phyloP scores from a whole-genome alignment of 2,329 filamentous ascomycete genomes.

The Colletotrichum chrysophilum region DNA sequence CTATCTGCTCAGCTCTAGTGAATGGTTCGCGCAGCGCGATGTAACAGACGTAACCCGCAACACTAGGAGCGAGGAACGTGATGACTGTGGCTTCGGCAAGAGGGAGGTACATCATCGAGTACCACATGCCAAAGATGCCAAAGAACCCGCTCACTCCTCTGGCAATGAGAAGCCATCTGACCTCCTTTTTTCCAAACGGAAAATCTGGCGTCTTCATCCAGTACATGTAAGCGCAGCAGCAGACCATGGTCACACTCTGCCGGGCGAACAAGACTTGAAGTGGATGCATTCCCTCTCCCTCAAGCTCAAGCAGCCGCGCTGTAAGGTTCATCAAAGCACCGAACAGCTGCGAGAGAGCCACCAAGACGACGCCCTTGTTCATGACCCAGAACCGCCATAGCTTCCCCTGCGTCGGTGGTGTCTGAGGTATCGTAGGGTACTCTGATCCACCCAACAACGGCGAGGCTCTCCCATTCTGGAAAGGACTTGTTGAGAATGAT shows the following conservation, averaged over 20 bases:
- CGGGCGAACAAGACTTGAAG: conserved; percentile 84
- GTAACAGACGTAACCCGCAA: conserved; percentile 82
- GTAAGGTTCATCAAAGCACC: conserved; percentile 86
- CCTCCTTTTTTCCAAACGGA: conserved; percentile 70
- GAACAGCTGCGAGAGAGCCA: conserved; percentile 80
- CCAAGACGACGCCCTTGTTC: conserved; percentile 76
- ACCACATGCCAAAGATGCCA: conserved; percentile 80
- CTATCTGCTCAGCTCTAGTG: conserved; percentile 77
- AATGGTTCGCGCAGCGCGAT: conserved; percentile 78
- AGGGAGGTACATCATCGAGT: conserved; percentile 74
- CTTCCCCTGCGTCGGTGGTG: conserved; percentile 11
- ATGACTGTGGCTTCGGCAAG: conserved; percentile 89
- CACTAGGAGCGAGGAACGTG: conserved; percentile 81
- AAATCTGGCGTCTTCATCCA: conserved; percentile 69
- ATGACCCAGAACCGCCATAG: conserved; percentile 55
- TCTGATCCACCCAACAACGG: conserved; percentile 23
- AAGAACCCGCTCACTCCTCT: conserved; percentile 76
- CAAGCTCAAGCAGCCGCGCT: conserved; percentile 75
- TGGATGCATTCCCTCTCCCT: conserved; percentile 77
- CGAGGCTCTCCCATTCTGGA: conserved; percentile 30
- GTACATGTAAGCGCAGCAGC: conserved; percentile 77
- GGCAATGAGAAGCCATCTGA: conserved; percentile 70
- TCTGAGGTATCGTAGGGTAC: conserved; percentile 21
- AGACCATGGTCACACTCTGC: conserved; percentile 74
- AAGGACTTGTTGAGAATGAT: conserved; percentile 45